Evolutionary conservation across 169 alveolate genomes (phyloP), one percentile per base, ranked within the genome.

Genomic region (Plasmodium adleri): DNA sequence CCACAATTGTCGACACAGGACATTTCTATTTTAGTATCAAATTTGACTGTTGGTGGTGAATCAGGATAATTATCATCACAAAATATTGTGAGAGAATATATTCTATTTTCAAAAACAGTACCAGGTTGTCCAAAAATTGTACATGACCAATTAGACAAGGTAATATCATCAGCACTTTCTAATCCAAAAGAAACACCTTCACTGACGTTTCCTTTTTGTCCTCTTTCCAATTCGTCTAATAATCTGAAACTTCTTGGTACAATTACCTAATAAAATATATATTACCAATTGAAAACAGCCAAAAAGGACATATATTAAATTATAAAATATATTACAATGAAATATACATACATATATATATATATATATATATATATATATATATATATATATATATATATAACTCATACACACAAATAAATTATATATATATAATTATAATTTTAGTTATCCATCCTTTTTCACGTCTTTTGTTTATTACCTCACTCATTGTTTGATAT

Each of bases 171-270:
- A 20, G 97, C 97, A 71, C 93, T 89, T 74, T 96, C 98, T 47
- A 98, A 88, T 12, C 99, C 99, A 78, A 97, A 98, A 22, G 99
- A 96, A 8, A 97, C 99, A 50, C 99, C 98, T 76, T 97, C 99
- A 62, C 98, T 97, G 28, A 97, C 97, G 64, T 96, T 95, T 22
- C 99, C 99, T 93, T 98, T 98, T 93, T 98, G 99, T 47, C 99
- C 99, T 60, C 97, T 96, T 90, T 98, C 99, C 72, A 98, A 92
- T 92, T 98, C 99, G 72, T 98, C 99, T 24, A 98, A 95, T 13
- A 98, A 95, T 93, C 99, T 97, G 93, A 98, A 98, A 88, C 98
- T 98, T 93, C 99, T 96, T 47, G 99, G 99, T 0, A 98, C 98
- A 43, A 92, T 93, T n/a, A 96, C 97, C 93, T 93, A 68, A 75